phyloP scores from a whole-genome alignment of 2,329 filamentous ascomycete genomes.

The Rhynchosporium secalis region DNA sequence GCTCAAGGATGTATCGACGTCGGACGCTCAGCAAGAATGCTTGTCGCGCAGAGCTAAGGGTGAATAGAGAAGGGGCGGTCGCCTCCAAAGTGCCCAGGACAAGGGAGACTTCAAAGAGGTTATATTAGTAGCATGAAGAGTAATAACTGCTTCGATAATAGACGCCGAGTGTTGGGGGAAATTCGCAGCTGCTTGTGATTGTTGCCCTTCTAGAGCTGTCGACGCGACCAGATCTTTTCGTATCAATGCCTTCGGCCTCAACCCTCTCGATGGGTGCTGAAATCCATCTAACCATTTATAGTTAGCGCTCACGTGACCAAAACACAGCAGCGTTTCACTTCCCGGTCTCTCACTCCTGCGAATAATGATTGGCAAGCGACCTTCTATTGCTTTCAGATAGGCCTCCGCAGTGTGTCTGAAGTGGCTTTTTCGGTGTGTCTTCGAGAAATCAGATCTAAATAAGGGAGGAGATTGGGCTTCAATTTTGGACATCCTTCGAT shows the following conservation, averaged over 20 bases:
- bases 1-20: background rate
- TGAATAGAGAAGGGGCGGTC: conserved; percentile 17
- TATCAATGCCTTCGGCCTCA: background rate
- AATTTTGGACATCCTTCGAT: too few relatives aligned
- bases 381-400: too few relatives aligned
- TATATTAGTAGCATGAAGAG: conserved; percentile 13
- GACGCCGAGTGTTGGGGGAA: background rate
- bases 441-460: too few relatives aligned
- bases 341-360: too few relatives aligned
- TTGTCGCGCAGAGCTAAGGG: conserved; percentile 24
- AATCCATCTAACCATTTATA: background rate
- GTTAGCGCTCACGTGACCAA: background rate
- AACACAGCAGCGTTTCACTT: too few relatives aligned
- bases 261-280: too few relatives aligned
- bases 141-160: background rate
- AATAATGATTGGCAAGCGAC: too few relatives aligned
- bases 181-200: conserved; percentile 1
- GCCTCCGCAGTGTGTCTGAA: too few relatives aligned
- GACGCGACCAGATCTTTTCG: conserved; percentile 12
- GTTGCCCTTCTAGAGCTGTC: conserved; percentile 4
- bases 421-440: too few relatives aligned
- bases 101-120: conserved; percentile 11
- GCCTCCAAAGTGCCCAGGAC: conserved; percentile 17
- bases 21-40: conserved; percentile 1
- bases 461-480: too few relatives aligned